Evolutionary conservation across 257 asterid genomes (phyloP).

Genomic region (Striga asiatica): DNA sequence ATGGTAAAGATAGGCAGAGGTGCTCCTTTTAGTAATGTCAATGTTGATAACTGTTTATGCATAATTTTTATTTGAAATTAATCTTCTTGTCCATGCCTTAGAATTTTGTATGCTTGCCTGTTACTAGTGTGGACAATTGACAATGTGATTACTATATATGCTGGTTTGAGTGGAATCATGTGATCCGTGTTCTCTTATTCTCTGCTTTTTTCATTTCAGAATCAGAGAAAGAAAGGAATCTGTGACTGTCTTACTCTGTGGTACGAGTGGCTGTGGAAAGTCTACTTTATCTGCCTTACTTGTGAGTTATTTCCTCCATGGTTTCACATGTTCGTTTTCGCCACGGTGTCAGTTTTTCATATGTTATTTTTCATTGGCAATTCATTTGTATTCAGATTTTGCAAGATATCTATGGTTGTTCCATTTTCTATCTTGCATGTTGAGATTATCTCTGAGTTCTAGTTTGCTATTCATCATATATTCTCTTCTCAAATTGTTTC

Average conservation of each 20-base stretch:
- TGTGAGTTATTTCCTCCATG: constrained; percentile 37
- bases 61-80: no score
- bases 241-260: constrained; percentile 79
- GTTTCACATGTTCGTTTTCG: background rate
- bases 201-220: constrained; percentile 35
- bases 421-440: no score
- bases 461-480: background rate
- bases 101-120: no score
- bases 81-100: no score
- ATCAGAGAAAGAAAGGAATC: constrained; percentile 92
- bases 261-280: constrained; percentile 99
- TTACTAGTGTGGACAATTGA: no score
- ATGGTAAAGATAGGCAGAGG: background rate
- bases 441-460: background rate
- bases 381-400: background rate
- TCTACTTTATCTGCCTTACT: constrained; percentile 98
- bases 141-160: no score
- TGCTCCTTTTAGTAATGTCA: no score
- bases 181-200: constrained; percentile 8
- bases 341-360: background rate
- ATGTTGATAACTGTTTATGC: background rate
- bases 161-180: constrained; percentile 4
- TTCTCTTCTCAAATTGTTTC: background rate
- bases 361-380: background rate
- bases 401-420: no score